Percentiles rank a stretch among this genome's conserved stretches.
phyloP scores from a whole-genome alignment of 352 stramenopile genomes.

The Pythium grandisporangium region DNA sequence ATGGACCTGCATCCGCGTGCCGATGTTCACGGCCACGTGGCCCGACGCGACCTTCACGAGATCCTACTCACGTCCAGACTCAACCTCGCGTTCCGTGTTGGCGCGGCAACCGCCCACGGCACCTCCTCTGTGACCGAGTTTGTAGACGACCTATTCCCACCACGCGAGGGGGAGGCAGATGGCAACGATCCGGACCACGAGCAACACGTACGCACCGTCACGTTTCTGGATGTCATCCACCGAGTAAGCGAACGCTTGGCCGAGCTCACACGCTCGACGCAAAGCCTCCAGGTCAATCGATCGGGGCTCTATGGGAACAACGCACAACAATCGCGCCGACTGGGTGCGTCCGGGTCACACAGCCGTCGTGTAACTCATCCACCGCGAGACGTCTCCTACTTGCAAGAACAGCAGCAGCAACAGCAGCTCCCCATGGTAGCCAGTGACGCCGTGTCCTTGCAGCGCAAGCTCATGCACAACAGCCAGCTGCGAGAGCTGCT shows the following conservation, averaged over 20 bases:
- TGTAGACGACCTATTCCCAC: conserved; percentile 51
- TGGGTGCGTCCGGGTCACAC: conserved; percentile 7
- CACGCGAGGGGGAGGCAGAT: too few species aligned
- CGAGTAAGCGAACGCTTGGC: conserved; percentile 44
- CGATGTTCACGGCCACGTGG: conserved; percentile 52
- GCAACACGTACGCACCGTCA: conserved; percentile 13
- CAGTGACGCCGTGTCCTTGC: conserved; percentile 22
- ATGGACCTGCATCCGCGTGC: conserved; percentile 51
- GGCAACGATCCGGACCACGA: too few species aligned
- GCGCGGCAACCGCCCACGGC: conserved; percentile 12
- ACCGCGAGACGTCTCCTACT: too few species aligned
- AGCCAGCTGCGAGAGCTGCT: conserved; percentile 48
- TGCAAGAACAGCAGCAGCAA: too few species aligned
- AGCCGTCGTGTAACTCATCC: too few species aligned
- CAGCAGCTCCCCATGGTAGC: conserved; percentile 11
- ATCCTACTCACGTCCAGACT: conserved; percentile 58
- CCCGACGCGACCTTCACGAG: conserved; percentile 41
- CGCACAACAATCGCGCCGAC: conserved; percentile 20
- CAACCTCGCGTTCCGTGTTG: conserved; percentile 52
- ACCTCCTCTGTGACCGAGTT: conserved; percentile 44
- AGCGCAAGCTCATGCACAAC: conserved; percentile 47
- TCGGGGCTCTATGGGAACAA: conserved; percentile 16
- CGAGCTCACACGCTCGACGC: conserved; percentile 23
- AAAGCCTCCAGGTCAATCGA: background rate
- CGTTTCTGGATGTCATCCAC: conserved; percentile 56